Conservation (phyloP, 1,284 basidiomycete species). For the Pterulicium gracile region DNA sequence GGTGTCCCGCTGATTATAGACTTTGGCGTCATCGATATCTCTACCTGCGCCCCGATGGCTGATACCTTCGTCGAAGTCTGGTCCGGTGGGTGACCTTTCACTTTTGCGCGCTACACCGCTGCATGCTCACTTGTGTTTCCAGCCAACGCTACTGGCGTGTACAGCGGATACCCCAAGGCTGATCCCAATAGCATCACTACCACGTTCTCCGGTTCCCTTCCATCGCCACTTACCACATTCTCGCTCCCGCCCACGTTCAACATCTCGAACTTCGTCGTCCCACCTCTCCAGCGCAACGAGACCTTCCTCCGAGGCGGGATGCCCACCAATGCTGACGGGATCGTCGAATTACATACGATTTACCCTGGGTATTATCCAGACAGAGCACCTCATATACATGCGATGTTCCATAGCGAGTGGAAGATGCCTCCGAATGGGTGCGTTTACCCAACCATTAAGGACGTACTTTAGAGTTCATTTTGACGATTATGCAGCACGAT, state of each 20-base stretch:
- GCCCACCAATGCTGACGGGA: background rate
- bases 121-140: background rate
- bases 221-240: slow-evolving; percentile 7
- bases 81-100: slow-evolving; percentile 8
- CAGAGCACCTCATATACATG: slow-evolving; percentile 13
- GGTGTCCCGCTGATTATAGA: slow-evolving; percentile 31
- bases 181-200: slow-evolving; percentile 11
- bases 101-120: background rate
- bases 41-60: slow-evolving; percentile 27
- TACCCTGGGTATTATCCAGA: slow-evolving; percentile 13
- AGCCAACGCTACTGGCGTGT: slow-evolving; percentile 13
- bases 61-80: slow-evolving; percentile 13
- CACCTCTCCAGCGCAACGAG: background rate
- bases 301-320: too few relatives aligned
- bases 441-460: too few relatives aligned
- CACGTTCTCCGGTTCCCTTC: slow-evolving; percentile 9
- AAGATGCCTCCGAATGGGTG: slow-evolving; percentile 10
- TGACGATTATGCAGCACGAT: background rate
- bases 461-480: too few relatives aligned
- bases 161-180: slow-evolving; percentile 9
- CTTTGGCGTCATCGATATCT: slow-evolving; percentile 37
- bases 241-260: slow-evolving; percentile 2
- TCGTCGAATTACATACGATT: slow-evolving; percentile 10
- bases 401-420: slow-evolving; percentile 10
- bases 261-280: background rate